Evolutionary conservation across 2,329 filamentous ascomycete species (phyloP), one percentile per base, ranked within the genome.

Genomic region (Arthrobotrys iridis): DNA sequence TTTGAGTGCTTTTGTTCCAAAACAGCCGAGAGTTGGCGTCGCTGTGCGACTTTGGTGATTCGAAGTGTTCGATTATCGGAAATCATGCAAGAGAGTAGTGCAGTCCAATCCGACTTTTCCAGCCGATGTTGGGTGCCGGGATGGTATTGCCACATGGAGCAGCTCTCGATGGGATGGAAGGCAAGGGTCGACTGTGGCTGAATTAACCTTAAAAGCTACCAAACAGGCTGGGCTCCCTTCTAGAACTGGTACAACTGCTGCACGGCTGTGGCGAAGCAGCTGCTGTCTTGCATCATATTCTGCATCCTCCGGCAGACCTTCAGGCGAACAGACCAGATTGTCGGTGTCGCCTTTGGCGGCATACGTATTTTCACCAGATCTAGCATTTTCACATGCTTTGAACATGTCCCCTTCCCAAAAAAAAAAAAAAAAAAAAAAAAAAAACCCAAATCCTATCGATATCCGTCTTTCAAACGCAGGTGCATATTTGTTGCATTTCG

Each of bases 71-170:
- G 35, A 37, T 35, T 18, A 20, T 52, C 11, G 33, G 33, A 15
- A 33, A 30, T 33, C 24, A 52, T 22, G 15, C 7, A 22, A 52
- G n/a, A n/a, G n/a, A n/a, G n/a, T n/a, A n/a, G n/a, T n/a, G n/a
- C n/a, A n/a, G n/a, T n/a, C n/a, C n/a, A n/a, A n/a, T n/a, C n/a
- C n/a, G n/a, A 37, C 15, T 33, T 11, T 26, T 41, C 24, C 30
- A 45, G 37, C 37, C 33, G 37, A 43, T 15, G 41, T n/a, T 48
- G 22, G 22, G 43, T 37, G 43, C 41, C 24, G 15, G 48, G 63
- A 67, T 35, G 18, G 2, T 18, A 28, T 62, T 55, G 65, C 65
- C 65, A 70, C 65, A 70, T 62, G 8, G 45, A 62, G 65, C 18
- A 35, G 48, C 50, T 37, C 50, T 37, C 26, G 46, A 52, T 35